These are phyloP conservation scores for Vaccinium macrocarpon DNA, from an alignment of 148 eudicot genomes.

Conservation along the genomic window DNA sequence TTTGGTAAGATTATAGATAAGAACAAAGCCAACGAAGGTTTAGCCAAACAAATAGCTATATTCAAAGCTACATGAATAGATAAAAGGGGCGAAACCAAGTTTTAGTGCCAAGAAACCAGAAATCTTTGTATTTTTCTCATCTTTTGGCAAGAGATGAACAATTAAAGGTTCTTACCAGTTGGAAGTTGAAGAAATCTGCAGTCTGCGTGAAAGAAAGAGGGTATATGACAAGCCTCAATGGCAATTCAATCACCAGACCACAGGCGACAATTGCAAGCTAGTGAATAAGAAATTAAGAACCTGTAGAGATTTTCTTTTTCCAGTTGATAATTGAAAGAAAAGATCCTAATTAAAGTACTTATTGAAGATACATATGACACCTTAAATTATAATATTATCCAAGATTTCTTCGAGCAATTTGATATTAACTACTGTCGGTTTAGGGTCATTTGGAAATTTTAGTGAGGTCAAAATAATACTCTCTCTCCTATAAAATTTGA, in stretches of 20 bases:
- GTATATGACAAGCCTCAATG: neutral
- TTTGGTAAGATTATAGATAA: neutral
- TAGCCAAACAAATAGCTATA: neutral
- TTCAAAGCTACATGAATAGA: neutral
- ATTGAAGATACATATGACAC: neutral
- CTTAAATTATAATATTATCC: neutral
- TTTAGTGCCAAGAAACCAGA: neutral
- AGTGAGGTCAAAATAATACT: neutral
- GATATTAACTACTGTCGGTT: neutral
- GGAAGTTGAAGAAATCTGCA: neutral
- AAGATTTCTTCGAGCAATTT: neutral
- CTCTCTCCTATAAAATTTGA: no score
- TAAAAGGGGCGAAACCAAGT: neutral
- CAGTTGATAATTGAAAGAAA: neutral
- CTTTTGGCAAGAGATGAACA: neutral
- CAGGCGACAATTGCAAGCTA: neutral
- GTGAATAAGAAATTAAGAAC: neutral
- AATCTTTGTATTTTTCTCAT: neutral
- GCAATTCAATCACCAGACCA: neutral
- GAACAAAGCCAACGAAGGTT: neutral
- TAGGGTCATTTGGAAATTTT: neutral
- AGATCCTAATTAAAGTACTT: neutral
- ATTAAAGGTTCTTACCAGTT: neutral
- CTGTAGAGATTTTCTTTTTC: neutral
- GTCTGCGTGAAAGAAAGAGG: neutral